Evolutionary conservation across 305 asterid genomes (phyloP).

Genomic region (Fraxinus nigra): DNA sequence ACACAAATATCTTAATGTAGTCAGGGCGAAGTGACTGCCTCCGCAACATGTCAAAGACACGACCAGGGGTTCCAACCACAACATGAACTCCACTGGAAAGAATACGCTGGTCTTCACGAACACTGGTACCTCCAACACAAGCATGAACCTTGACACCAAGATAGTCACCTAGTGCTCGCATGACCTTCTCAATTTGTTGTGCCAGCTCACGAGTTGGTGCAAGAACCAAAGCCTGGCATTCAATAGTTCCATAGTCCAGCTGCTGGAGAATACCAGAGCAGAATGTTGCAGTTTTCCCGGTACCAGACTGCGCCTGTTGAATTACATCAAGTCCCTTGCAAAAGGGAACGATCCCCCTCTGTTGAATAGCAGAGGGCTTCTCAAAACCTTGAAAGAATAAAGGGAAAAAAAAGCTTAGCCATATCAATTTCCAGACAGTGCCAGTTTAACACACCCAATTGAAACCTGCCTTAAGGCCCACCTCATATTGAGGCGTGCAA

Average conservation of each 20-base stretch:
- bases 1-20: not conserved
- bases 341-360: conserved; percentile 19
- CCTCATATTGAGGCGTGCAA: not conserved
- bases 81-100: conserved; percentile 21
- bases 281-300: conserved; percentile 22
- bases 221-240: conserved; percentile 22
- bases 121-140: conserved; percentile 18
- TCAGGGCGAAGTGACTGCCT: conserved; percentile 8
- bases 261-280: conserved; percentile 25
- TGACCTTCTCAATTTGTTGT: conserved; percentile 24
- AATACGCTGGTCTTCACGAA: conserved; percentile 17
- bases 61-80: conserved; percentile 14
- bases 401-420: not conserved
- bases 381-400: conserved; percentile 15
- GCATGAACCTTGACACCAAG: conserved; percentile 27
- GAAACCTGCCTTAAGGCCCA: not conserved
- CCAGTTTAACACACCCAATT: not conserved
- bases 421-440: not conserved
- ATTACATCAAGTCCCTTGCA: conserved; percentile 15
- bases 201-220: conserved; percentile 27
- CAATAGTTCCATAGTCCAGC: conserved; percentile 10
- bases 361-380: conserved; percentile 26
- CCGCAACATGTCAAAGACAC: conserved; percentile 5
- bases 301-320: conserved; percentile 18
- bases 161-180: conserved; percentile 26